Percentiles rank a stretch among this genome's conserved stretches.
Evolutionary conservation across 768 basidiomycete species (phyloP).

Genomic region (Mycena galopus): DNA sequence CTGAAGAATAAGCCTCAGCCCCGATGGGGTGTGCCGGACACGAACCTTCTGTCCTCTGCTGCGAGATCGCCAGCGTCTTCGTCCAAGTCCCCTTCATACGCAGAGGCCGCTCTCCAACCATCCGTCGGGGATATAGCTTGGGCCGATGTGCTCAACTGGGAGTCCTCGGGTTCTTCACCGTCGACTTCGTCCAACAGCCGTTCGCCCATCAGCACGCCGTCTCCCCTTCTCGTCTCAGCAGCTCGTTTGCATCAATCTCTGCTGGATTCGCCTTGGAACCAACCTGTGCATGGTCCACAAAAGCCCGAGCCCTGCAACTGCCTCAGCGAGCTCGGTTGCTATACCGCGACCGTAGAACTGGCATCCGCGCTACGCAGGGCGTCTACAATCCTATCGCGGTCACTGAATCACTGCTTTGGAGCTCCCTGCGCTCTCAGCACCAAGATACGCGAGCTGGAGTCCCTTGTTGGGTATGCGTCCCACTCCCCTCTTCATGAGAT

Average conservation of each 20-base stretch:
- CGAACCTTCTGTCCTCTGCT: conserved; percentile 44
- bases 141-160: conserved; percentile 38
- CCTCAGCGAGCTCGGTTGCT: conserved; percentile 65
- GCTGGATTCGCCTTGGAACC: conserved; percentile 43
- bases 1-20: conserved; percentile 82
- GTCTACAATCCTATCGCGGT: conserved; percentile 64
- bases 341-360: conserved; percentile 74
- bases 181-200: conserved; percentile 42
- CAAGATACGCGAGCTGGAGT: conserved; percentile 25
- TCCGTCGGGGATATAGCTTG: conserved; percentile 22
- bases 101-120: neutral
- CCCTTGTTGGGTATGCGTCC: conserved; percentile 8
- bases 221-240: conserved; percentile 46
- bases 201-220: conserved; percentile 54
- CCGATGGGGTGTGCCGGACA: conserved; percentile 60
- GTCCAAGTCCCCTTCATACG: conserved; percentile 19
- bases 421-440: conserved; percentile 47
- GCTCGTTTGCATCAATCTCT: conserved; percentile 54
- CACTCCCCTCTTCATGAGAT: neutral
- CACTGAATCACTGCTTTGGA: conserved; percentile 55
- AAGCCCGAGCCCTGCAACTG: conserved; percentile 53
- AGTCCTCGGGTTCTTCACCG: conserved; percentile 35
- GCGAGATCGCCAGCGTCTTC: conserved; percentile 11
- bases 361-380: conserved; percentile 73
- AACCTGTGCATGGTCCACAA: conserved; percentile 35